phyloP scores from a whole-genome alignment of 164 flowering plant genomes.

The Macadamia integrifolia region DNA sequence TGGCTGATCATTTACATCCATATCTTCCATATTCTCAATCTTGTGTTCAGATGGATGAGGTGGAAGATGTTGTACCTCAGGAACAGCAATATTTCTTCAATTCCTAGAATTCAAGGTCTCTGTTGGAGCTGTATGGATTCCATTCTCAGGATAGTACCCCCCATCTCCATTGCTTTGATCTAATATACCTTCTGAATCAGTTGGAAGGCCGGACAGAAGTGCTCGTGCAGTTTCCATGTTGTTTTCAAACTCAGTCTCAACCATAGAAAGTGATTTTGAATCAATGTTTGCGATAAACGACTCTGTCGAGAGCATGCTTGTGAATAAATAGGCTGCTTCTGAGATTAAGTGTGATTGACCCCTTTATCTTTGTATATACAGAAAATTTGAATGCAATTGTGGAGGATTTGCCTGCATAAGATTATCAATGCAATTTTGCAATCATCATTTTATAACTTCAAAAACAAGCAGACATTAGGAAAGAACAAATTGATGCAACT shows the following conservation, averaged over 20 bases:
- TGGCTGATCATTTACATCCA: slow-evolving; percentile 18
- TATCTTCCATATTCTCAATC: slow-evolving; percentile 20
- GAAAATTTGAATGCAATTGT: slow-evolving; percentile 83
- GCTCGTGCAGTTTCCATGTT: slow-evolving; percentile 84
- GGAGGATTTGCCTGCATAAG: slow-evolving; percentile 89
- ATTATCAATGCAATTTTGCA: neutral
- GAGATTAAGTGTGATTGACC: slow-evolving; percentile 67
- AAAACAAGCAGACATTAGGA: neutral
- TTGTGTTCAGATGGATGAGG: slow-evolving; percentile 27
- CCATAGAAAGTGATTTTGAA: slow-evolving; percentile 88
- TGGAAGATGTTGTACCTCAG: slow-evolving; percentile 11
- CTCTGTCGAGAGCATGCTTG: slow-evolving; percentile 89
- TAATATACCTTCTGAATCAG: slow-evolving; percentile 25
- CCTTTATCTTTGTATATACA: slow-evolving; percentile 87
- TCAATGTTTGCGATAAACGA: slow-evolving; percentile 79
- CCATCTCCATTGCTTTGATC: slow-evolving; percentile 27
- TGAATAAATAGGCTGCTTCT: slow-evolving; percentile 89
- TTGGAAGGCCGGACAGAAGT: slow-evolving; percentile 58
- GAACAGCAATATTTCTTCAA: slow-evolving; percentile 12
- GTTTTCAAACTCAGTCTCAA: slow-evolving; percentile 66
- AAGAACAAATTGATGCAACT: too few relatives aligned
- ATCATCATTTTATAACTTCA: neutral
- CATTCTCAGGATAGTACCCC: slow-evolving; percentile 17
- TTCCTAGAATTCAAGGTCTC: slow-evolving; percentile 21
- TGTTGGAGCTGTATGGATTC: slow-evolving; percentile 28